Evolutionary conservation across 805 yeast genomes (phyloP), one percentile per base, ranked within the genome.

Genomic region (Priceomyces carsonii): DNA sequence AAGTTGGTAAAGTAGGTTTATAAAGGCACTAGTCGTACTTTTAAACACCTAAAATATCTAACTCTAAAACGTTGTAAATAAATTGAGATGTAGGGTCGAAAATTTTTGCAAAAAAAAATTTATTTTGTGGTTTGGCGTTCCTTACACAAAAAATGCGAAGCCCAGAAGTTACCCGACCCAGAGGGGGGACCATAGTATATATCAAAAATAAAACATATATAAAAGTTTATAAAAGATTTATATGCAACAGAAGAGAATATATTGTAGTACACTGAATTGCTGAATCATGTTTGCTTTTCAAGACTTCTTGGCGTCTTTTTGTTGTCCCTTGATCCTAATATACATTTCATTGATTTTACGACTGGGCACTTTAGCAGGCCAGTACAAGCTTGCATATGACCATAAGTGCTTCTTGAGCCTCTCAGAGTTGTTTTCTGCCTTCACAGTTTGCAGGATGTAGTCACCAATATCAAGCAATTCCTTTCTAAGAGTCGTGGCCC

Each of bases 331-430:
- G 40, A 81, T 61, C 59, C 82, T 78, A 42, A 64, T 71, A 59
- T 86, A 89, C 96, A 89, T 88, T 19, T 77, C 80, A 51, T 73
- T 71, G 43, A 88, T 77, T 62, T 83, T 83, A 24, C 69, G 60
- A 41, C 91, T 82, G 26, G 84, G 78, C n/a, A 82, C 96, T 42
- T 76, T 75, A 3, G 80, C 85, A 2, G 96, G 96, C 96, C 96
- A 88, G 63, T 80, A 88, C 35, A 77, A 73, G 14, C 89, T 73
- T 4, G 93, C 87, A 56, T 82, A 87, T 19, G 85, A 76, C 96
- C 96, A 88, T 40, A 88, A 61, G 50, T 87, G 93, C 53, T 75
- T 81, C 38, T 69, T 66, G 39, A 64, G 48, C 50, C 69, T 73
- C 5, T 60, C 68, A 18, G 65, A 53, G 3, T 50, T 49, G 2